A percentile compares a stretch with the other conserved stretches of the same genome.
Evolutionary conservation across 2,329 filamentous ascomycete genomes (phyloP).

Genomic region (Gnomoniopsis sp.): DNA sequence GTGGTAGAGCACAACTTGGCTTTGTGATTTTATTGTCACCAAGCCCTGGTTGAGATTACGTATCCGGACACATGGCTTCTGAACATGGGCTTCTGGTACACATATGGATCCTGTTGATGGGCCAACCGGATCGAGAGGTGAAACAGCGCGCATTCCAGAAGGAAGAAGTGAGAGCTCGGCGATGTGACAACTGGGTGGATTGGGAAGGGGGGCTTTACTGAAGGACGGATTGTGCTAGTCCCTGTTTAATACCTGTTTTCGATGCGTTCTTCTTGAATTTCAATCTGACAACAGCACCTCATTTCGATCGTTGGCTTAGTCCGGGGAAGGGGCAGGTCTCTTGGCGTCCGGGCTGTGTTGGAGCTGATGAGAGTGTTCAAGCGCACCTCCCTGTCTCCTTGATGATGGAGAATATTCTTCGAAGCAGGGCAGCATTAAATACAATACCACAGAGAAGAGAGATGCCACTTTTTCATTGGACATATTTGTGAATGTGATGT

Average conservation of each 20-base stretch:
- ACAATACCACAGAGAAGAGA: constrained; percentile 1
- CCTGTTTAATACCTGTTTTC: constrained; percentile 31
- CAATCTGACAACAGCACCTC: constrained; percentile 6
- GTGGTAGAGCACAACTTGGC: not conserved
- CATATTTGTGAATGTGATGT: not conserved
- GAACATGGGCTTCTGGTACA: not conserved
- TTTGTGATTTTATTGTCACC: not conserved
- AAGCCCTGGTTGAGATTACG: no score
- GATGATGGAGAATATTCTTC: not conserved
- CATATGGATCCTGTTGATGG: not conserved
- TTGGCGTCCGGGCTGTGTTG: constrained; percentile 14
- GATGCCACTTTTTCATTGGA: not conserved
- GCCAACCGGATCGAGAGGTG: not conserved
- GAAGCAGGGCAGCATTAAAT: not conserved
- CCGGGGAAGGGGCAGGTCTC: constrained; percentile 13
- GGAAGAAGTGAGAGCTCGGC: constrained; percentile 17
- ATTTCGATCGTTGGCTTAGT: constrained; percentile 13
- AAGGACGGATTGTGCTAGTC: constrained; percentile 24
- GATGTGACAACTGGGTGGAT: constrained; percentile 27
- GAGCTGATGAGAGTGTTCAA: constrained; percentile 12
- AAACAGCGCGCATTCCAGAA: not conserved
- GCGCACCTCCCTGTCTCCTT: not conserved
- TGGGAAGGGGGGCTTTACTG: constrained; percentile 18
- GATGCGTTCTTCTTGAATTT: constrained; percentile 23
- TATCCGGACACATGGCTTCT: not conserved